These are phyloP conservation scores for Acacia melanoxylon DNA, from an alignment of 306 rosid genomes.

Conservation along the genomic window DNA sequence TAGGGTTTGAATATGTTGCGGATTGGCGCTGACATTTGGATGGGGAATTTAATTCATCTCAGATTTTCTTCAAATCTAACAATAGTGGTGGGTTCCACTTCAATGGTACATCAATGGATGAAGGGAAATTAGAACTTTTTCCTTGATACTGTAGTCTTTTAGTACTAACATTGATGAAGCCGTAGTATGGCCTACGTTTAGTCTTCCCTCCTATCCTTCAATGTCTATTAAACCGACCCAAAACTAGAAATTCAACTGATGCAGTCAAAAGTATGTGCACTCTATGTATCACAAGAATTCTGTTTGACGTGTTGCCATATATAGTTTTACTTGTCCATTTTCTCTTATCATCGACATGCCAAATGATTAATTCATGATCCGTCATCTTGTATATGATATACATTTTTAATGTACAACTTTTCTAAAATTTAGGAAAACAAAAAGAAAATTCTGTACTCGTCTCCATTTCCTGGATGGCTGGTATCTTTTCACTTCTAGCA, in stretches of 20 bases:
- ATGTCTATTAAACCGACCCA: constrained; percentile 1
- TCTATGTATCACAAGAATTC: neutral
- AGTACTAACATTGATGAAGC: neutral
- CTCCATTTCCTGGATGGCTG: neutral
- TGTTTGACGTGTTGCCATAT: constrained; percentile 1
- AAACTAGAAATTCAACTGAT: constrained; percentile 20
- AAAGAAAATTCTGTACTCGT: neutral
- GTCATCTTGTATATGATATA: constrained; percentile 16
- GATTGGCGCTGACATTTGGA: too few species aligned
- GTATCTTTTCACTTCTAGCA: neutral
- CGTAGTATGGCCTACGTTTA: neutral
- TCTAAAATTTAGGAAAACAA: neutral
- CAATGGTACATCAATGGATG: neutral
- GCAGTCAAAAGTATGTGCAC: constrained; percentile 9
- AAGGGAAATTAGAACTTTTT: neutral
- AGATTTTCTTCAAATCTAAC: too few species aligned
- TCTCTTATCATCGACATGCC: neutral
- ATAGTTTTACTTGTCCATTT: constrained; percentile 17
- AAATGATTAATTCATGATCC: neutral
- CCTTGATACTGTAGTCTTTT: neutral
- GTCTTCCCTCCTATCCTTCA: constrained; percentile 7
- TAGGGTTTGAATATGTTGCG: too few species aligned
- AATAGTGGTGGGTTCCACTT: too few species aligned
- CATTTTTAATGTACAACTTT: neutral
- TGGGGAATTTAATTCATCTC: too few species aligned